These are phyloP conservation scores for Vigna angularis DNA, from an alignment of 306 rosid genomes.

Conservation along the genomic window DNA sequence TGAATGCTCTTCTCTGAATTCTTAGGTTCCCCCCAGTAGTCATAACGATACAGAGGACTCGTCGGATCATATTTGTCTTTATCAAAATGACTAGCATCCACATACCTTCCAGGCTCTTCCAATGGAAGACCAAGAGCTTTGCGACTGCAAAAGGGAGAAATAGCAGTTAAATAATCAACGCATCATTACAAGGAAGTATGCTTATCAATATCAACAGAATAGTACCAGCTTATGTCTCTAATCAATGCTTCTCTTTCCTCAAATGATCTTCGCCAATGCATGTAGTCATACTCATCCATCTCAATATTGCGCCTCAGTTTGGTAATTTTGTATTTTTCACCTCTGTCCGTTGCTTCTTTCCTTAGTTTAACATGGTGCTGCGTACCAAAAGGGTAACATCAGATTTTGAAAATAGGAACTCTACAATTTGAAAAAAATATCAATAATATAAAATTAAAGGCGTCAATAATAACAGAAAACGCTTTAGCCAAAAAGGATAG, in stretches of 20 bases:
- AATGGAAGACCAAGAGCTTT: conserved; percentile 82
- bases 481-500: conserved; percentile 29
- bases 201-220: conserved; percentile 10
- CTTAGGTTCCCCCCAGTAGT: conserved; percentile 98
- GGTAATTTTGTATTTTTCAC: conserved; percentile 73
- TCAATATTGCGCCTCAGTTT: conserved; percentile 80
- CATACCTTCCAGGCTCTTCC: conserved; percentile 95
- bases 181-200: conserved; percentile 13
- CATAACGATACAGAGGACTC: conserved; percentile 85
- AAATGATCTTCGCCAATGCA: conserved; percentile 94
- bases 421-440: conserved; percentile 23
- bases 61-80: conserved; percentile 80
- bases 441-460: not conserved
- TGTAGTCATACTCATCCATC: conserved; percentile 92
- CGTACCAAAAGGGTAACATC: conserved; percentile 32
- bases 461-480: conserved; percentile 5
- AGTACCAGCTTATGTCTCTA: conserved; percentile 93
- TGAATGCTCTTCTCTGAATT: conserved; percentile 91
- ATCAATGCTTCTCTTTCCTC: conserved; percentile 93
- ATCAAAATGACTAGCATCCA: conserved; percentile 77
- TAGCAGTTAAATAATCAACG: not conserved
- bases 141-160: conserved; percentile 57
- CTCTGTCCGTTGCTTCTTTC: conserved; percentile 78
- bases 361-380: conserved; percentile 62
- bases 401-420: conserved; percentile 24